These are phyloP conservation scores for Cercospora janseana DNA, from an alignment of 2,329 filamentous ascomycete species.

Conservation along the genomic window DNA sequence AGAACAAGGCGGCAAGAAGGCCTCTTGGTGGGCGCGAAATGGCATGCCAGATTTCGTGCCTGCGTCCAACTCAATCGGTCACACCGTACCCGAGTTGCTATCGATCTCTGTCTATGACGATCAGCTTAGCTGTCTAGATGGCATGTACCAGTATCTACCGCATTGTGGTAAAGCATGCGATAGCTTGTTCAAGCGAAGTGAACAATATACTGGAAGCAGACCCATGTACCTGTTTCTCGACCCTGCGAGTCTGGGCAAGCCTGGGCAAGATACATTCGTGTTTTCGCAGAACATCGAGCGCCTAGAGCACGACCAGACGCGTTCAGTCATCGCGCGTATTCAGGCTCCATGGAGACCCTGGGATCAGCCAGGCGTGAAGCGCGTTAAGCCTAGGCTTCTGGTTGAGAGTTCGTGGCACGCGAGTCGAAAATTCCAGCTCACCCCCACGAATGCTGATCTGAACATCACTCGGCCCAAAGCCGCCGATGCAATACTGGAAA, in stretches of 20 bases:
- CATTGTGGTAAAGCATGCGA: conserved; percentile 58
- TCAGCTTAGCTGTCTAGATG: conserved; percentile 41
- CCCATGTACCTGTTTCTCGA: conserved; percentile 60
- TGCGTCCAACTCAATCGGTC: too few relatives aligned
- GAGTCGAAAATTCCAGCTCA: neutral
- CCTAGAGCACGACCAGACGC: conserved; percentile 48
- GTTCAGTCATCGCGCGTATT: conserved; percentile 50
- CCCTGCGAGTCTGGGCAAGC: conserved; percentile 49
- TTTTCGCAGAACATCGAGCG: conserved; percentile 53
- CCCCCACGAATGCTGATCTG: neutral
- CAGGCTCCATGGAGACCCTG: conserved; percentile 47
- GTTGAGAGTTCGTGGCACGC: conserved; percentile 15
- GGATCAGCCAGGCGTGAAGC: neutral
- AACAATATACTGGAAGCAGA: conserved; percentile 16
- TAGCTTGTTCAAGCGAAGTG: conserved; percentile 52
- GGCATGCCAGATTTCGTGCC: conserved; percentile 42
- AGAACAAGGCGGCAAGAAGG: conserved; percentile 24
- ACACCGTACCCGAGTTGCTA: conserved; percentile 48
- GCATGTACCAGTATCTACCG: conserved; percentile 52
- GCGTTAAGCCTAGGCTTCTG: conserved; percentile 7
- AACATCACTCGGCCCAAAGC: neutral
- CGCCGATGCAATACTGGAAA: neutral
- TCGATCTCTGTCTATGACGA: conserved; percentile 38
- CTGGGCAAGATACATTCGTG: conserved; percentile 54
- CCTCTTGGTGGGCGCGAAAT: conserved; percentile 41